Conservation (phyloP, 192 early-diverging fungal genomes). For the Neocallimastix lanati region DNA sequence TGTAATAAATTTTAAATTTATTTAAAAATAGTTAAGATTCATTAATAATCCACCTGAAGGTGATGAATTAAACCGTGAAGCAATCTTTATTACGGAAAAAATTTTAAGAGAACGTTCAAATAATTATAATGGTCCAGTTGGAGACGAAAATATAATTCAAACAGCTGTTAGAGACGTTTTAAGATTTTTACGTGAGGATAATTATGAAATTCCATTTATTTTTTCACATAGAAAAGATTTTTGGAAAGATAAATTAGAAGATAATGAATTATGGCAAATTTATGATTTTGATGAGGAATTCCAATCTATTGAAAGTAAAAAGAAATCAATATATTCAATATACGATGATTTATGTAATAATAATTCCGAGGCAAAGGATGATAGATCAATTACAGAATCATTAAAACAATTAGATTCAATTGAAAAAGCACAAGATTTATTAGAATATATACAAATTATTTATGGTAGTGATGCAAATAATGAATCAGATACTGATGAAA, state of each 20-base stretch:
- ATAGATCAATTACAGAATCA: not conserved
- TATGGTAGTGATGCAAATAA: slow-evolving; percentile 2
- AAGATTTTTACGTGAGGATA: slow-evolving; percentile 46
- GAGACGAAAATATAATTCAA: slow-evolving; percentile 3
- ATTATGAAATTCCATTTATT: slow-evolving; percentile 80
- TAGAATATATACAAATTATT: not conserved
- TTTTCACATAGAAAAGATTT: slow-evolving; percentile 70
- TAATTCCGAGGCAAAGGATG: not conserved
- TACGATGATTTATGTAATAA: not conserved
- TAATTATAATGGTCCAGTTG: no score
- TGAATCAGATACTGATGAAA: slow-evolving; percentile 6
- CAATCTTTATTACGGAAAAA: not conserved
- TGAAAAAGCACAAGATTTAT: not conserved
- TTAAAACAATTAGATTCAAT: not conserved
- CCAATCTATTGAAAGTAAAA: not conserved
- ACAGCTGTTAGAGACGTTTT: slow-evolving; percentile 31
- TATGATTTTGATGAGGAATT: slow-evolving; percentile 1
- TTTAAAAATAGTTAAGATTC: no score
- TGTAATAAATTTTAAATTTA: no score
- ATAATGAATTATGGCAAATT: slow-evolving; percentile 2
- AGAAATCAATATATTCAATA: not conserved
- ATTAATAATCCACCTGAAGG: not conserved
- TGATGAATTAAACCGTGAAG: not conserved
- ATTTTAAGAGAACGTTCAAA: not conserved
- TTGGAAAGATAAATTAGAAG: slow-evolving; percentile 20